phyloP scores from a whole-genome alignment of 2,329 filamentous ascomycete species.

The Akanthomyces muscarius region DNA sequence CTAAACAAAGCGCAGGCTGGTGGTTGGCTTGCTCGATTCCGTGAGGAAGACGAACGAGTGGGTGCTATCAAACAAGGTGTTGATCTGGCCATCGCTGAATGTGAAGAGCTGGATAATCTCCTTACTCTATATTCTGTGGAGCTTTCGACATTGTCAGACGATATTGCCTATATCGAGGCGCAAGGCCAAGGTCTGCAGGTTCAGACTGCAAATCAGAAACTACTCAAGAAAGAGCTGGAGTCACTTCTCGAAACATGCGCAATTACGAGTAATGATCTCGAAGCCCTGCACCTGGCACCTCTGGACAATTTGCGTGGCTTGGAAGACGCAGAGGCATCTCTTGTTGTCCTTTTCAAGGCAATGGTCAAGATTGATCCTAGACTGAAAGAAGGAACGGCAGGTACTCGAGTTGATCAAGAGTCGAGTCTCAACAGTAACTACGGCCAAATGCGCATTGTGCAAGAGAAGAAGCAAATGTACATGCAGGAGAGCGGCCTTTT shows the following conservation, averaged over 20 bases:
- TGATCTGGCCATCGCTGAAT: constrained; percentile 87
- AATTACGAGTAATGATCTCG: constrained; percentile 71
- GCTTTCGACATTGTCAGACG: constrained; percentile 86
- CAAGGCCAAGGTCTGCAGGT: constrained; percentile 96
- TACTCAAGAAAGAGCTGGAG: constrained; percentile 84
- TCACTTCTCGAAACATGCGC: constrained; percentile 87
- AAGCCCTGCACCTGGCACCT: constrained; percentile 67
- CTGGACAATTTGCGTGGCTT: constrained; percentile 68
- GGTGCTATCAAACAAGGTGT: constrained; percentile 81
- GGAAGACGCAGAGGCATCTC: constrained; percentile 69
- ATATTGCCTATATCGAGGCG: constrained; percentile 95
- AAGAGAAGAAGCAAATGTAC: constrained; percentile 92
- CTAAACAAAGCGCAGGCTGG: constrained; percentile 87
- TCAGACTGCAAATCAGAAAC: constrained; percentile 93
- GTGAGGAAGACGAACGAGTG: constrained; percentile 87
- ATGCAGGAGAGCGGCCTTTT: constrained; percentile 71
- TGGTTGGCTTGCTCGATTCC: constrained; percentile 79
- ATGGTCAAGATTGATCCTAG: constrained; percentile 91
- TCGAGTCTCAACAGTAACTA: constrained; percentile 65
- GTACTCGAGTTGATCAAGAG: constrained; percentile 40
- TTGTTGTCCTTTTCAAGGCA: constrained; percentile 83
- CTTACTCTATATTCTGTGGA: constrained; percentile 94
- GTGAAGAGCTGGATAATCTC: constrained; percentile 91
- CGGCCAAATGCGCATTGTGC: constrained; percentile 87
- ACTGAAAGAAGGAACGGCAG: constrained; percentile 53